Base-by-base conservation (phyloP, 2,329 filamentous ascomycete genomes). In the Nigrograna mackinnonii region DNA sequence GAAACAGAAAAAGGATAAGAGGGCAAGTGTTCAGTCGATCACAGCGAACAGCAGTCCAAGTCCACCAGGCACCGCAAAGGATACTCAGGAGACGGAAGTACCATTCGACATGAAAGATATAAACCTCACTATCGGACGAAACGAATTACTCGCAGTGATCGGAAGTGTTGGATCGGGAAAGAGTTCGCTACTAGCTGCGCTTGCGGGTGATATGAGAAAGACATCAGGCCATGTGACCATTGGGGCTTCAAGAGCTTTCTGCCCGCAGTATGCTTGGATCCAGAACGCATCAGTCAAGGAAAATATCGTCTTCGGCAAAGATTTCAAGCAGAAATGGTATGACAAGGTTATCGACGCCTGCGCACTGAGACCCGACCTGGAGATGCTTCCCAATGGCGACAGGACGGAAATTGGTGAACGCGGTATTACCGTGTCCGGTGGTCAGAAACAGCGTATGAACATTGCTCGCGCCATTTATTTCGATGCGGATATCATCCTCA, bases 191-290 rank as follows among this genome's bases (percentile, higher is more conserved):
- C 80, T 99, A 3, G 87, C 90, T 22, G 91, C 92, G 1, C 73
- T 99, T 34, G 92, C 91, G 1, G 92, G 94, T 18, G 92, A 97
- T 51, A 97, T 97, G 92, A 84, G 91, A 33, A 87, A 86, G 65
- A 95, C 88, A 0, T 73, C 71, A 3, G 91, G 91, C 9, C 79
- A 86, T 26, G 79, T 95, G 5, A 79, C 82, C 0, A 79, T 94
- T 54, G 89, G 91, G 30, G 89, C 89, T 0, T 85, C 84, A 3
- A 79, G 91, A 48, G 89, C 92, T 0, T 96, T 96, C 58, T 97
- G 94, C 53, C 92, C 92, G 0, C 92, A 99, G 64, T 96, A 96
- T 61, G 89, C 94, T 0, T 99, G 94, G 94, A 96, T 99, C 36
- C 92, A 97, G 63, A 97, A 97, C 60, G 79, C 90, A 0, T 89